phyloP scores from a whole-genome alignment of 768 basidiomycete genomes.

The Psilocybe subaeruginosa region DNA sequence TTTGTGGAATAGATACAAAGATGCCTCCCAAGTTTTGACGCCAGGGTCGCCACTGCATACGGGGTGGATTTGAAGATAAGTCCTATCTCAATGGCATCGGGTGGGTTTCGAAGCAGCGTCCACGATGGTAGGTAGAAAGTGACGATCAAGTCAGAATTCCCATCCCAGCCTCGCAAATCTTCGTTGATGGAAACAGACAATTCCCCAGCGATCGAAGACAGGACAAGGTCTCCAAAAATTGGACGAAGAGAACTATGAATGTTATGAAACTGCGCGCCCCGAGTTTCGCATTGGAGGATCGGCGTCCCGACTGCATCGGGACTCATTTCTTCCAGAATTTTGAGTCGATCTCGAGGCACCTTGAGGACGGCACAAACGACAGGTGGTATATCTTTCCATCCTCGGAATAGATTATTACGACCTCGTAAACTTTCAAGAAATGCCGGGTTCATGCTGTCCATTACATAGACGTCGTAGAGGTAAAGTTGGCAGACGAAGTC shows the following conservation, averaged over 20 bases:
- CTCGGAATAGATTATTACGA: conserved; percentile 28
- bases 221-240: conserved; percentile 31
- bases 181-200: conserved; percentile 28
- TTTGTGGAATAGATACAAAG: conserved; percentile 31
- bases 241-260: conserved; percentile 36
- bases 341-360: conserved; percentile 36
- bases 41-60: conserved; percentile 6
- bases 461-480: conserved; percentile 29
- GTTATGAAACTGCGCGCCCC: conserved; percentile 26
- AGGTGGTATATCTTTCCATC: conserved; percentile 37
- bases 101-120: conserved; percentile 27
- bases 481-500: conserved; percentile 42
- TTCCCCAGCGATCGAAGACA: conserved; percentile 6
- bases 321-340: conserved; percentile 26
- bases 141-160: conserved; percentile 36
- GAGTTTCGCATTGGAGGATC: conserved; percentile 38
- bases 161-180: conserved; percentile 33
- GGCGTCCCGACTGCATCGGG: conserved; percentile 27
- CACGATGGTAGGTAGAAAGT: conserved; percentile 37
- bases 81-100: conserved; percentile 21
- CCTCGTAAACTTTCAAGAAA: conserved; percentile 13
- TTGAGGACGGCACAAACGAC: conserved; percentile 37
- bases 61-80: conserved; percentile 32
- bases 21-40: conserved; percentile 27
- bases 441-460: conserved; percentile 6